Conservation (phyloP, 208 protist genomes). For the Leishmania martiniquensis region DNA sequence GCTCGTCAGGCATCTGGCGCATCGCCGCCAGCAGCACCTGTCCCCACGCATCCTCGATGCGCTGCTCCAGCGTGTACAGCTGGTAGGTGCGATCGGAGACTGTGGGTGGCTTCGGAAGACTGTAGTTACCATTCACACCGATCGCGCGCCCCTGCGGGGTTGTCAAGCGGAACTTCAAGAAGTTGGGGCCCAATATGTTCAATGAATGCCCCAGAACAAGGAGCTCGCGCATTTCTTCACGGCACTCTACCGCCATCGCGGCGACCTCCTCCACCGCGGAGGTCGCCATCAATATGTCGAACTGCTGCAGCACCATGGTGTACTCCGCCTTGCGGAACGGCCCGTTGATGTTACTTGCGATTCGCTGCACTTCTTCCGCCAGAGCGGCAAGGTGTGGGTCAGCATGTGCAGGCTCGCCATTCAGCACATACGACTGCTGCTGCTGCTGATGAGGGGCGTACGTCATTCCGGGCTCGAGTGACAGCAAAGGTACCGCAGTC, state of each 20-base stretch:
- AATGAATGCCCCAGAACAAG: conserved; percentile 29
- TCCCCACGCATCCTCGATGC: conserved; percentile 66
- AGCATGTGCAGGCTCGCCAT: neutral
- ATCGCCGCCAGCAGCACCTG: conserved; percentile 58
- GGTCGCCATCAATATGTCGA: conserved; percentile 71
- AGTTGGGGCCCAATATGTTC: conserved; percentile 51
- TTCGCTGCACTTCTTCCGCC: conserved; percentile 14
- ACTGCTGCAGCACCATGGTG: conserved; percentile 70
- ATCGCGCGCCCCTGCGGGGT: conserved; percentile 22
- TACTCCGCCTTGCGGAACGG: conserved; percentile 57
- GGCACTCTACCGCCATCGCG: conserved; percentile 20
- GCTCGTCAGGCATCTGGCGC: conserved; percentile 52
- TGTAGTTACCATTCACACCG: conserved; percentile 33
- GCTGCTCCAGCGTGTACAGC: conserved; percentile 33
- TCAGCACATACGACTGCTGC: neutral
- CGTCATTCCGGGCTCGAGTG: neutral
- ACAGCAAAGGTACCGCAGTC: neutral
- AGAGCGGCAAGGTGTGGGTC: conserved; percentile 6
- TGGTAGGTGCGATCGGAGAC: conserved; percentile 26
- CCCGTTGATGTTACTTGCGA: conserved; percentile 27
- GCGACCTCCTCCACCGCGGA: conserved; percentile 40
- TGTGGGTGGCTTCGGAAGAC: conserved; percentile 16
- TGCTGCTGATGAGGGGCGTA: neutral
- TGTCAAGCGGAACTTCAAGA: conserved; percentile 38
- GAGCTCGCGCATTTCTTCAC: conserved; percentile 37